These are phyloP conservation scores for Escallonia rubra DNA, from an alignment of 129 eudicot genomes.

Conservation along the genomic window DNA sequence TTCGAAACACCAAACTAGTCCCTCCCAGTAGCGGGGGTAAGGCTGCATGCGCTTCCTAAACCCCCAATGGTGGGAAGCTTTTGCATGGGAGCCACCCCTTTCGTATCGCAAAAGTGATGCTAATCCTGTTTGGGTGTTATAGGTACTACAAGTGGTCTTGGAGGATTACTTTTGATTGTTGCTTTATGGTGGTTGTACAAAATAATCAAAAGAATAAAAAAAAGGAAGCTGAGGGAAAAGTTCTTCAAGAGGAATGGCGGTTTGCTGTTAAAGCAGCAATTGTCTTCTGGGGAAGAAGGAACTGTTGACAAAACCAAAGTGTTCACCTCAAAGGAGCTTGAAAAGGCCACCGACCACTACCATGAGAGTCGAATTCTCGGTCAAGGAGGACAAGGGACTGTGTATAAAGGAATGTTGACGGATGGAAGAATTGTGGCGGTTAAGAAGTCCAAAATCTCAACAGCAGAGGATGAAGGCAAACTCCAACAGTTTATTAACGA, in stretches of 20 bases:
- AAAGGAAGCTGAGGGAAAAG: background rate
- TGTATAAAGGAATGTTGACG: too few relatives aligned
- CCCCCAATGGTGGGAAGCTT: too few relatives aligned
- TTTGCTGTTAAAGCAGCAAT: constrained; percentile 25
- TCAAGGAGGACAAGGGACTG: constrained; percentile 31
- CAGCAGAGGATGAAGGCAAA: background rate
- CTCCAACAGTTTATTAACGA: constrained; percentile 16
- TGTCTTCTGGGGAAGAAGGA: constrained; percentile 12
- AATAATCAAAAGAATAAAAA: constrained; percentile 3
- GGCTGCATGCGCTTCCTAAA: background rate
- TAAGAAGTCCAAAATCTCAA: constrained; percentile 5
- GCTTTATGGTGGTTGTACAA: constrained; percentile 6
- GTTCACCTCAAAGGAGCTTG: constrained; percentile 24
- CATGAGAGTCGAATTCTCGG: constrained; percentile 22
- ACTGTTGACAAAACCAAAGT: constrained; percentile 14
- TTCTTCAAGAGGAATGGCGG: constrained; percentile 29
- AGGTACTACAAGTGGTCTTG: constrained; percentile 11
- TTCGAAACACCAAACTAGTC: too few relatives aligned
- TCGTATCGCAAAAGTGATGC: too few relatives aligned
- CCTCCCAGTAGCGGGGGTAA: too few relatives aligned
- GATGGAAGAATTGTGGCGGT: background rate
- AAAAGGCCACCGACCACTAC: constrained; percentile 25
- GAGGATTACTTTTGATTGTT: background rate
- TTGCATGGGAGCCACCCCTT: too few relatives aligned
- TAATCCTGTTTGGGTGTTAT: too few relatives aligned